Evolutionary conservation across 495 filamentous ascomycete species (phyloP).

Genomic region (Hapsidospora chrysogenum): DNA sequence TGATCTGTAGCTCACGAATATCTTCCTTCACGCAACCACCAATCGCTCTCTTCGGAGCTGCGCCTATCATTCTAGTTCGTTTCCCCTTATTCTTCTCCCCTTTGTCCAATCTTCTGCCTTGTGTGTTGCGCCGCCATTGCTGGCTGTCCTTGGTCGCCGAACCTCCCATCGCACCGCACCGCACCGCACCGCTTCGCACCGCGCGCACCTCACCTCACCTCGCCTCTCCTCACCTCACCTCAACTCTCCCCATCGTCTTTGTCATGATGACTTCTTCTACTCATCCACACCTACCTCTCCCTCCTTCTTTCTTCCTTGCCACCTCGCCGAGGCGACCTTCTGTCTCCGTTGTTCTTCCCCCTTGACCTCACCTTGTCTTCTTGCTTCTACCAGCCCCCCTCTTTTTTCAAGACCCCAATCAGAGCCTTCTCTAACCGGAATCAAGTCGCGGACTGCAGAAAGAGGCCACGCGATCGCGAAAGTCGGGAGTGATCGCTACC

Average conservation of each 20-base stretch:
- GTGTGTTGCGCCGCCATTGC: neutral
- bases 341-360: too few species aligned
- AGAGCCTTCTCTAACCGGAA: conserved; percentile 3
- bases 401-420: too few species aligned
- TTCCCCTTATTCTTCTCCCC: conserved; percentile 3
- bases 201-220: neutral
- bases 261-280: neutral
- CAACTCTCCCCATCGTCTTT: neutral
- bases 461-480: too few species aligned
- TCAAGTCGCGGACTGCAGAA: too few species aligned
- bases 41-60: neutral
- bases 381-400: neutral
- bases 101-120: neutral
- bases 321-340: too few species aligned
- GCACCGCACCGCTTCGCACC: neutral
- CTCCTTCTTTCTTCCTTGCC: neutral
- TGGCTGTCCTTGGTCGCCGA: neutral
- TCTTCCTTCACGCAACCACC: too few species aligned
- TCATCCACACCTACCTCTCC: neutral
- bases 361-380: neutral
- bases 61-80: conserved; percentile 3
- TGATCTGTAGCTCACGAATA: too few species aligned
- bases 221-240: neutral
- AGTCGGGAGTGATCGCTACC: too few species aligned
- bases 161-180: neutral